A percentile compares a stretch with the other conserved stretches of the same genome.
Evolutionary conservation across 208 protist genomes (phyloP).

Genomic region (Tritrichomonas musculus): DNA sequence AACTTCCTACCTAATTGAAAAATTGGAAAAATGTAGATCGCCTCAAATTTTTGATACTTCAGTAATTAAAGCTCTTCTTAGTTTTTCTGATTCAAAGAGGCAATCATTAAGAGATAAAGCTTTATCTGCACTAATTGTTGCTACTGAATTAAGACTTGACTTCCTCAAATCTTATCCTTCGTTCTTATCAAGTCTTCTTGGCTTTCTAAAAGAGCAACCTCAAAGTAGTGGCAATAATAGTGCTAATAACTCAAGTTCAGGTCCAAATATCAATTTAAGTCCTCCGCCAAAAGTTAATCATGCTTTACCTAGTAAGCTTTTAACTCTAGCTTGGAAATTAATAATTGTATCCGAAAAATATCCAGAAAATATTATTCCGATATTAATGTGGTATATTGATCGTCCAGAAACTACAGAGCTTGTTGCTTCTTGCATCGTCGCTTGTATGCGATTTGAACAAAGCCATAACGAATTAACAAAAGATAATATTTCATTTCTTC

Average conservation of each 20-base stretch:
- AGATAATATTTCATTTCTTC: too few species aligned
- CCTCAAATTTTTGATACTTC: background rate
- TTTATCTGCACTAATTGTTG: background rate
- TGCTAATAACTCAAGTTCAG: background rate
- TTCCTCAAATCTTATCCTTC: background rate
- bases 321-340: too few species aligned
- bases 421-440: too few species aligned
- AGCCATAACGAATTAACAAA: too few species aligned
- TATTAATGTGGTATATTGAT: too few species aligned
- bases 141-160: background rate
- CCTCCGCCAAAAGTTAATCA: too few species aligned
- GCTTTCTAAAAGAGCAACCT: background rate
- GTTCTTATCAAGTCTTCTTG: background rate
- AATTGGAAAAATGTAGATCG: background rate
- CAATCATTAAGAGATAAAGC: background rate
- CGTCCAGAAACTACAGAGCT: too few species aligned
- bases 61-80: background rate
- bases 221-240: background rate
- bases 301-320: too few species aligned
- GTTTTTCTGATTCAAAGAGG: background rate
- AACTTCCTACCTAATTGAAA: background rate
- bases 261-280: background rate
- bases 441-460: too few species aligned
- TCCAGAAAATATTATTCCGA: too few species aligned
- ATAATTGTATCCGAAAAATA: too few species aligned